Conservation (phyloP, 371 early-diverging fungal species). For the Circinella minor region DNA sequence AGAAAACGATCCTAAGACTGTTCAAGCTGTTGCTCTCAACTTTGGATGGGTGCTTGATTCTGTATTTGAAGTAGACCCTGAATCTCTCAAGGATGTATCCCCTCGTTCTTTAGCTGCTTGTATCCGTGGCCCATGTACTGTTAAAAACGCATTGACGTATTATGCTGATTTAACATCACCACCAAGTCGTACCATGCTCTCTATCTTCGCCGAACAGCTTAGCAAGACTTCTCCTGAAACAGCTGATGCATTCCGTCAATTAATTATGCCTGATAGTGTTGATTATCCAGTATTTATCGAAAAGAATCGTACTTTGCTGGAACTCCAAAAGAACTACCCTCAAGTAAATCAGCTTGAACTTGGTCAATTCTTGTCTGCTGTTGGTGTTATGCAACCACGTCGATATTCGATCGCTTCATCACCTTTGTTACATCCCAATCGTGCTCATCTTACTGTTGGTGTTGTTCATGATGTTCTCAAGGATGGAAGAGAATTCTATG, state of each 20-base stretch:
- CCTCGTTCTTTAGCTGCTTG: conserved; percentile 55
- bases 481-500: conserved; percentile 44
- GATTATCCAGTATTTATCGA: conserved; percentile 49
- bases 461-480: conserved; percentile 45
- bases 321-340: conserved; percentile 48
- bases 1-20: conserved; percentile 39
- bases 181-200: conserved; percentile 50
- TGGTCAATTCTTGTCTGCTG: conserved; percentile 50
- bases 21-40: conserved; percentile 49
- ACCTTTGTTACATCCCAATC: conserved; percentile 33
- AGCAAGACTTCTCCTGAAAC: conserved; percentile 36
- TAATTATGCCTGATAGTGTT: conserved; percentile 48
- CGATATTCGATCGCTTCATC: conserved; percentile 63
- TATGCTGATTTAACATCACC: conserved; percentile 55
- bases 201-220: conserved; percentile 47
- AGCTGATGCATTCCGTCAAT: conserved; percentile 37
- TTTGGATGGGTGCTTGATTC: conserved; percentile 59
- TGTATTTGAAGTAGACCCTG: conserved; percentile 52
- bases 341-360: conserved; percentile 50
- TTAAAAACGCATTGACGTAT: conserved; percentile 53
- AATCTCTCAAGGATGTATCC: conserved; percentile 34
- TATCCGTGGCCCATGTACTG: conserved; percentile 51
- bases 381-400: conserved; percentile 54
- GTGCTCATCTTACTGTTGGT: conserved; percentile 44
- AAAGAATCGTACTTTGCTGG: conserved; percentile 51